phyloP scores from a whole-genome alignment of 139 green algal species.

The Spirogloea muscicola region DNA sequence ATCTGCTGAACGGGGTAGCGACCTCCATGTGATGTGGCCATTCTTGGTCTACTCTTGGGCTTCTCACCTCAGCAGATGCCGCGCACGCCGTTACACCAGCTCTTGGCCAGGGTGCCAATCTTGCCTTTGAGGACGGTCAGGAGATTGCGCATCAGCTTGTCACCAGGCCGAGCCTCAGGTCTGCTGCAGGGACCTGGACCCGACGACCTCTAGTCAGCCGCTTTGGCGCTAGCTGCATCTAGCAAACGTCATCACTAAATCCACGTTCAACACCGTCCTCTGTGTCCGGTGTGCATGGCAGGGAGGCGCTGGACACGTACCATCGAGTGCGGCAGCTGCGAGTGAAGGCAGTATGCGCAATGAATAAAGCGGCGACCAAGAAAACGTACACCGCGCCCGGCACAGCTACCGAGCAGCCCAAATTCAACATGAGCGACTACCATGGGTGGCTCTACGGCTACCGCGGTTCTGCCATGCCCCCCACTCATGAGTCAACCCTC shows the following conservation, averaged over 20 bases:
- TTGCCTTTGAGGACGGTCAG: constrained; percentile 16
- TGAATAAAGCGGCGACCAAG: constrained; percentile 1
- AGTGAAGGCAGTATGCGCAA: background rate
- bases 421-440: too few relatives aligned
- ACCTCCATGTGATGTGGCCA: too few relatives aligned
- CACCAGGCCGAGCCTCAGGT: background rate
- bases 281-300: too few relatives aligned
- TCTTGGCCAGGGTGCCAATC: background rate
- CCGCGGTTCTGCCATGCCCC: too few relatives aligned
- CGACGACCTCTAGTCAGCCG: too few relatives aligned
- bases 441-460: too few relatives aligned
- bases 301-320: background rate
- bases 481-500: too few relatives aligned
- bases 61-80: background rate
- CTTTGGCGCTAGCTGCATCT: background rate
- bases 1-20: too few relatives aligned
- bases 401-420: too few relatives aligned
- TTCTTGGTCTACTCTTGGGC: background rate
- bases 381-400: background rate
- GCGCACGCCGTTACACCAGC: background rate
- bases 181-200: too few relatives aligned
- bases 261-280: too few relatives aligned
- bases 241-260: background rate
- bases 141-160: constrained; percentile 3
- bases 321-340: constrained; percentile 6